phyloP scores from a whole-genome alignment of 805 yeast species.

The Pichia kluyveri region DNA sequence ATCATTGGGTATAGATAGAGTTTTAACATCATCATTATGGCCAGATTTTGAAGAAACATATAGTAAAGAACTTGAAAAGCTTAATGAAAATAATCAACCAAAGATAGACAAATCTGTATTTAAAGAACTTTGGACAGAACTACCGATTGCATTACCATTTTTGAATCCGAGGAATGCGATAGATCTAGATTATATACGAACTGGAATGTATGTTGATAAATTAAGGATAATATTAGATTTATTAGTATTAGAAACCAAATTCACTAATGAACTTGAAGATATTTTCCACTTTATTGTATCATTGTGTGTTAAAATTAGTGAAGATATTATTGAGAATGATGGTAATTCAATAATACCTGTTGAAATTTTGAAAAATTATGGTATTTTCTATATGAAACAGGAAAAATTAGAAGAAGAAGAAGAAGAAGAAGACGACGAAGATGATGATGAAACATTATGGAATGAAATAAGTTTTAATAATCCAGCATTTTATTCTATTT shows the following conservation, averaged over 20 bases:
- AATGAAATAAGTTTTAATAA: neutral
- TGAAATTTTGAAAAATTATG: slow-evolving; percentile 2
- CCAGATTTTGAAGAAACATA: slow-evolving; percentile 3
- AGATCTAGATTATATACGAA: slow-evolving; percentile 2
- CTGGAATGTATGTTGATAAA: slow-evolving; percentile 9
- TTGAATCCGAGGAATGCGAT: slow-evolving; percentile 2
- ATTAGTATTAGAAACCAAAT: slow-evolving; percentile 3
- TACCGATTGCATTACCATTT: slow-evolving; percentile 8
- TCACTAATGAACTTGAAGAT: slow-evolving; percentile 3
- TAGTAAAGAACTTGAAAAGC: neutral
- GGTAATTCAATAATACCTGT: slow-evolving; percentile 1
- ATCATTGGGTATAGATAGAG: slow-evolving; percentile 6
- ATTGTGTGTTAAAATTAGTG: neutral
- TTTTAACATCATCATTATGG: slow-evolving; percentile 5
- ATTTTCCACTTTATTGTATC: slow-evolving; percentile 2
- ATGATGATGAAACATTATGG: slow-evolving; percentile 3
- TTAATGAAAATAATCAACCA: neutral
- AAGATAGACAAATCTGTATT: slow-evolving; percentile 4
- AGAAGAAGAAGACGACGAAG: neutral
- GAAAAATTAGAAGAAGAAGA: neutral
- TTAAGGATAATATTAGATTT: slow-evolving; percentile 10
- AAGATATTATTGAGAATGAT: neutral
- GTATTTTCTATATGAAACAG: neutral
- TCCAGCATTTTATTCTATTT: neutral
- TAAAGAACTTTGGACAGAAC: slow-evolving; percentile 3